phyloP scores from a whole-genome alignment of 495 filamentous ascomycete species.

The Cercophora sp. region DNA sequence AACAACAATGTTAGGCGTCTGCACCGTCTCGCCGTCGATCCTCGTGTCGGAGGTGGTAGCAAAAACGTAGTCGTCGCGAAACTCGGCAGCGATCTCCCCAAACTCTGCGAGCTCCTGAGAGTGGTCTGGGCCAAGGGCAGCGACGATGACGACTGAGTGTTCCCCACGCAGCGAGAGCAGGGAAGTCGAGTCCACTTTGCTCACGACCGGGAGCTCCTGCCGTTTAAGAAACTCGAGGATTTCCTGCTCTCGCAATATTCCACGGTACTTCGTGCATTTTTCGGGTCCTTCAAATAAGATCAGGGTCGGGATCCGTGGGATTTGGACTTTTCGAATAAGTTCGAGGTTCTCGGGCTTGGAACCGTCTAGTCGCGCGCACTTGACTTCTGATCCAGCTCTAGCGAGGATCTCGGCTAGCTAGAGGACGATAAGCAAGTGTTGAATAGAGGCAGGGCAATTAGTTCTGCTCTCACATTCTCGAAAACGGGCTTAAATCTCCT shows the following conservation, averaged over 20 bases:
- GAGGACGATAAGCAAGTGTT: too few relatives aligned
- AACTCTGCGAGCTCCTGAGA: not conserved
- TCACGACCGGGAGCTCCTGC: not conserved
- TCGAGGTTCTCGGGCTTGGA: not conserved
- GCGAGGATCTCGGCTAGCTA: too few relatives aligned
- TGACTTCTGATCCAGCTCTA: too few relatives aligned
- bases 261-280: not conserved
- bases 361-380: not conserved
- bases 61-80: not conserved
- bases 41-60: not conserved
- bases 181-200: not conserved
- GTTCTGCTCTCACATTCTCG: too few relatives aligned
- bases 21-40: not conserved
- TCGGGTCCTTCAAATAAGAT: slow-evolving; percentile 2
- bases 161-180: not conserved
- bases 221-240: not conserved
- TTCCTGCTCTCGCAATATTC: not conserved
- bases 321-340: not conserved
- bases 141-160: not conserved
- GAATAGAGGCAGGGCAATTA: too few relatives aligned
- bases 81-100: not conserved
- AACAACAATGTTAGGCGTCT: not conserved
- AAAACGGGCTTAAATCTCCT: too few relatives aligned
- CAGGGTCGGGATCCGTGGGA: not conserved
- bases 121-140: not conserved